Evolutionary conservation across 139 green algal species (phyloP), one percentile per base, ranked within the genome.

Genomic region (Chlamydomonas asymmetrica): DNA sequence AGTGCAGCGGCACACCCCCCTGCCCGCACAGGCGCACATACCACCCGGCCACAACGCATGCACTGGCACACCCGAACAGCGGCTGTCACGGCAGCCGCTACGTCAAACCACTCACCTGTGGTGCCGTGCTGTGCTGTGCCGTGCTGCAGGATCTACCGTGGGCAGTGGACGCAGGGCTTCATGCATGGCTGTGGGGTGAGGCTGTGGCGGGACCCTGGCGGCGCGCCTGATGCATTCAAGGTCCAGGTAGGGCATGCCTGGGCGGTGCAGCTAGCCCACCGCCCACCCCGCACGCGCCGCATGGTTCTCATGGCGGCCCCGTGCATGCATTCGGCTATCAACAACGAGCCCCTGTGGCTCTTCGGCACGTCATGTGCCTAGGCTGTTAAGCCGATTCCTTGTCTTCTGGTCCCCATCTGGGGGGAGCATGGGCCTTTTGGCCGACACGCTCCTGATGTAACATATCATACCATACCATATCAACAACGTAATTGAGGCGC

Each of bases 141-240:
- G 31, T 7, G 25, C 5, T 16, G 65, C 81, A 92, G 80, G 32
- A 65, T 92, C 23, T 91, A 93, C 81, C 73, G 88, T 4, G 88
- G 86, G 5, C 79, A 93, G 75, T 94, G 89, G 89, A 52, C 70
- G n/a, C 52, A 76, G 22, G 84, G 80, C 22, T 62, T 83, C 66
- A 92, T 93, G 83, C 83, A 93, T 56, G 90, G 90, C 39, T 94
- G 90, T 59, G 90, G 90, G 3, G 86, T 90, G 41, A 78, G 85
- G 65, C 69, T 94, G 20, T 80, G 78, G 84, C 73, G 71, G 67
- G 74, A 74, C 20, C 20, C n/a, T 6, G 45, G 66, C 13, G 77
- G 71, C 23, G 39, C 18, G 61, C 7, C 32, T 67, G 29, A 31
- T 41, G n/a, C 16, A 8, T 67, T 18, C 10, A 40, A 63, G 6